These are phyloP conservation scores for Persicaria tinctoria DNA, from an alignment of 148 eudicot genomes.

Conservation along the genomic window DNA sequence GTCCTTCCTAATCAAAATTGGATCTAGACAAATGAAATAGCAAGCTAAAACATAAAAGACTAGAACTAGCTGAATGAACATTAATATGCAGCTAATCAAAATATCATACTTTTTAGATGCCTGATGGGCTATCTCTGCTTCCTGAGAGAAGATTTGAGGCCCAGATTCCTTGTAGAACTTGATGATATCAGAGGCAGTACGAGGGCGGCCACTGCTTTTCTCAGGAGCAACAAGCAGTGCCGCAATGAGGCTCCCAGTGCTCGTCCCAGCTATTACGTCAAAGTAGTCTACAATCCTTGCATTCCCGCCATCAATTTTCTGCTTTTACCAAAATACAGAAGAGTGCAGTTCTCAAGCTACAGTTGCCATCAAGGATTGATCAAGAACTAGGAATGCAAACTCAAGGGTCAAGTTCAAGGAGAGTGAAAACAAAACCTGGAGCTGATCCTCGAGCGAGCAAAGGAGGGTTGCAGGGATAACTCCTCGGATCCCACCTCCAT, in stretches of 20 bases:
- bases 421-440: background rate
- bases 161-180: slow-evolving; percentile 21
- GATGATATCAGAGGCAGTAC: slow-evolving; percentile 22
- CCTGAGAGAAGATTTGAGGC: slow-evolving; percentile 30
- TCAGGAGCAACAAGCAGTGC: slow-evolving; percentile 33
- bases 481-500: slow-evolving; percentile 18
- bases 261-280: slow-evolving; percentile 34
- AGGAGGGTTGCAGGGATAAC: slow-evolving; percentile 15
- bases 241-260: slow-evolving; percentile 33
- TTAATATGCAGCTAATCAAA: background rate
- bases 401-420: background rate
- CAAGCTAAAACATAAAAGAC: background rate
- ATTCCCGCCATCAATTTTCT: slow-evolving; percentile 28
- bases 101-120: background rate
- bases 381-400: background rate
- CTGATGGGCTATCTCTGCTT: slow-evolving; percentile 7
- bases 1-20: too few species aligned
- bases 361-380: too few species aligned
- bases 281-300: slow-evolving; percentile 38
- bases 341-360: too few species aligned
- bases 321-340: background rate
- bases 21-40: too few species aligned
- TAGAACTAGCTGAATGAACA: background rate
- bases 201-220: slow-evolving; percentile 24
- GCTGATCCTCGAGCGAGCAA: slow-evolving; percentile 4